Conservation (phyloP, 306 rosid species). For the Cucumis melo region DNA sequence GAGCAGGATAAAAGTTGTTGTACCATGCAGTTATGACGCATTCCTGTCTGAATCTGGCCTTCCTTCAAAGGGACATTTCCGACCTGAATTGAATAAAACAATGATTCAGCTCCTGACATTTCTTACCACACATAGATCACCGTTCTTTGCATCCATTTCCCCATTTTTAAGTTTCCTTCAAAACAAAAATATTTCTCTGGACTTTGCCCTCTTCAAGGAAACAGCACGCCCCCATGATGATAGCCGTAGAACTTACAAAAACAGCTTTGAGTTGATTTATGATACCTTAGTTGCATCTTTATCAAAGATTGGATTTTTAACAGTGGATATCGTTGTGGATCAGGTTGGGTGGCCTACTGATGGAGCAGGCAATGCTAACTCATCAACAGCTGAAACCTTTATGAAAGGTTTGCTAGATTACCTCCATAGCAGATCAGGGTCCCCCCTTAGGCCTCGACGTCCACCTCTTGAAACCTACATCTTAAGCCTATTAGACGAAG, state of each 20-base stretch:
- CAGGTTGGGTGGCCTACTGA: constrained; percentile 99
- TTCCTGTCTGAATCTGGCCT: constrained; percentile 46
- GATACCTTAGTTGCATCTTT: constrained; percentile 48
- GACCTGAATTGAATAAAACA: constrained; percentile 69
- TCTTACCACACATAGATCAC: constrained; percentile 52
- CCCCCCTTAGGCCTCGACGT: constrained; percentile 53
- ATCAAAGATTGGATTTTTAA: constrained; percentile 50
- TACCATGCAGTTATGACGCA: constrained; percentile 80
- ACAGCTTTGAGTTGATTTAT: constrained; percentile 61
- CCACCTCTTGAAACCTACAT: constrained; percentile 56
- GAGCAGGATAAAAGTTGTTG: constrained; percentile 65
- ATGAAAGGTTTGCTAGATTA: constrained; percentile 59
- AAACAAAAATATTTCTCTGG: constrained; percentile 60
- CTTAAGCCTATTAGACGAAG: constrained; percentile 78
- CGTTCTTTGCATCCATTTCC: constrained; percentile 70
- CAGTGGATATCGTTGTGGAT: constrained; percentile 50
- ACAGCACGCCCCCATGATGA: constrained; percentile 46
- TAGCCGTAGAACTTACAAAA: constrained; percentile 50
- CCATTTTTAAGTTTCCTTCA: constrained; percentile 46
- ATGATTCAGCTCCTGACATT: constrained; percentile 69
- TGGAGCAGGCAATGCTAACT: constrained; percentile 58
- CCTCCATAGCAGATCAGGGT: constrained; percentile 48
- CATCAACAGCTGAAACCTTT: constrained; percentile 54
- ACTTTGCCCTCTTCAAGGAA: constrained; percentile 60
- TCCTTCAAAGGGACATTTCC: constrained; percentile 54